A percentile compares a stretch with the other conserved stretches of the same genome.
phyloP scores from a whole-genome alignment of 192 early-diverging fungal species.

The Coemansia sp. region DNA sequence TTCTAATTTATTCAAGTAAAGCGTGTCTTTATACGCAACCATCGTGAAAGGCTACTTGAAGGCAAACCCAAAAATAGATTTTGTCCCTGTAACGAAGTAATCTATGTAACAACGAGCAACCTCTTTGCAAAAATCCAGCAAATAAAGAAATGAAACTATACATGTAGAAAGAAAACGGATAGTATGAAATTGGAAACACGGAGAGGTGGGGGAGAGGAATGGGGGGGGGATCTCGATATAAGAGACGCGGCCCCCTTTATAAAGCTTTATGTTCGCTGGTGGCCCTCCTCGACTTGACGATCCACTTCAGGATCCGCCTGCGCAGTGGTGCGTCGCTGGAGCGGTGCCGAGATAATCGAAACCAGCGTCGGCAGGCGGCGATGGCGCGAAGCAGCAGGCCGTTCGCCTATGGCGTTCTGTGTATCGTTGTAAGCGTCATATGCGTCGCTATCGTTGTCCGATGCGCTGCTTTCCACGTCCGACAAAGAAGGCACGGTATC shows the following conservation, averaged over 20 bases:
- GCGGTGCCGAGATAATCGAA: background rate
- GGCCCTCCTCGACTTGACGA: background rate
- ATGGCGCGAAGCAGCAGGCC: background rate
- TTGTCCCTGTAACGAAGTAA: no score
- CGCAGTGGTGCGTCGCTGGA: background rate
- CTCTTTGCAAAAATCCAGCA: no score
- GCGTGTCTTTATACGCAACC: no score
- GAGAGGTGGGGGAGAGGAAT: no score
- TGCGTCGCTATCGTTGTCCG: slow-evolving; percentile 15
- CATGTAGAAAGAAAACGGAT: no score
- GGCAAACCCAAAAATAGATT: no score
- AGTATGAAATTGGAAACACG: no score
- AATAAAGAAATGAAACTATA: no score
- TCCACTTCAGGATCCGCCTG: background rate
- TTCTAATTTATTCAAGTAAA: no score
- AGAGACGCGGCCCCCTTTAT: background rate
- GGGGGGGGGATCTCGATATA: no score
- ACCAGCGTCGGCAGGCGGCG: slow-evolving; percentile 4
- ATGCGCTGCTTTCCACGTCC: slow-evolving; percentile 25
- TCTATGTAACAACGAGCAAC: no score
- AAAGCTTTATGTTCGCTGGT: background rate
- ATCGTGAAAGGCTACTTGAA: no score
- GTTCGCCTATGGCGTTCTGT: background rate
- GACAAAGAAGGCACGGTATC: background rate
- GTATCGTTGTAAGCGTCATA: slow-evolving; percentile 5